Conservation (phyloP, 345 rosid genomes). For the Syzygium aromaticum region DNA sequence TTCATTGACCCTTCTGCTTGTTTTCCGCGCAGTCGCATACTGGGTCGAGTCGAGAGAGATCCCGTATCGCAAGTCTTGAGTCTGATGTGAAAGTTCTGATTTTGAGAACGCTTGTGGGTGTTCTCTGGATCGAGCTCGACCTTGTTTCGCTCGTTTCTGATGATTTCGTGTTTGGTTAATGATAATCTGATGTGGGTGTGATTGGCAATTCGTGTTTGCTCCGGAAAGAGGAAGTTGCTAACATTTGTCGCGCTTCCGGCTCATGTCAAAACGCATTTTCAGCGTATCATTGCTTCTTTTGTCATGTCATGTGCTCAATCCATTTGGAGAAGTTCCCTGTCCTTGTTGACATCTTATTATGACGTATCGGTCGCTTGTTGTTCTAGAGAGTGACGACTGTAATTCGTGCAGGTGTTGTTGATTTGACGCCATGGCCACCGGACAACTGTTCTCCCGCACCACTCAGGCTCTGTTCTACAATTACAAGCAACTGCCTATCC, state of each 20-base stretch:
- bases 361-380: neutral
- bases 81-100: neutral
- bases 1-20: neutral
- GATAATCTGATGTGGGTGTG: neutral
- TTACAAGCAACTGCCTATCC: slow-evolving; percentile 92
- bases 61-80: neutral
- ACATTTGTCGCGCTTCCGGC: neutral
- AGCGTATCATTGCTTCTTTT: neutral
- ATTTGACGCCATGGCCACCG: slow-evolving; percentile 66
- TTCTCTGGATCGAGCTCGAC: neutral
- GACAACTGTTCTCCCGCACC: slow-evolving; percentile 80
- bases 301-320: neutral
- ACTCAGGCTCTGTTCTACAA: slow-evolving; percentile 93
- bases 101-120: neutral
- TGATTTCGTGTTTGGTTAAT: neutral
- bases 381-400: neutral
- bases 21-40: neutral
- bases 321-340: neutral
- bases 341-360: neutral
- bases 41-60: neutral
- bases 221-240: neutral
- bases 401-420: slow-evolving; percentile 5
- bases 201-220: neutral
- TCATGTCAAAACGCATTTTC: neutral
- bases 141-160: neutral